phyloP scores from a whole-genome alignment of 2,329 filamentous ascomycete species.

The Metarhizium album region DNA sequence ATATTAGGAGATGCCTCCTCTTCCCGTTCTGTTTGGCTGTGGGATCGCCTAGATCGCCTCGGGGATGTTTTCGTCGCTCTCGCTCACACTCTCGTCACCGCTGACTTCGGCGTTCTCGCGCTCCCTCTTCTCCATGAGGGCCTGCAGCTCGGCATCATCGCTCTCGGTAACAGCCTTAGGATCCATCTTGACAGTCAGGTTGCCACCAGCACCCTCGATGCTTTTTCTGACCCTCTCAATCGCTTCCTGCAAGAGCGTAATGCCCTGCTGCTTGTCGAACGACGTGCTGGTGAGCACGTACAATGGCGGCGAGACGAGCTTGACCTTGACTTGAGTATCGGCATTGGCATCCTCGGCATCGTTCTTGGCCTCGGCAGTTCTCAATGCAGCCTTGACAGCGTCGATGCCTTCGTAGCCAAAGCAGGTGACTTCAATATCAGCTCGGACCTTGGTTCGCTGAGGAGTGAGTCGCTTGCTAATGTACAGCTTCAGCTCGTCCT shows the following conservation, averaged over 20 bases:
- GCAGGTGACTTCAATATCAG: constrained; percentile 93
- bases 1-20: neutral
- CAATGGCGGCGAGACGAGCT: constrained; percentile 91
- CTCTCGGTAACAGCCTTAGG: constrained; percentile 98
- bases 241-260: constrained; percentile 74
- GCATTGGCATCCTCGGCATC: constrained; percentile 40
- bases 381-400: constrained; percentile 86
- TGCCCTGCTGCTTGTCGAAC: constrained; percentile 82
- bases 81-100: constrained; percentile 91
- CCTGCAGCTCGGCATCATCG: constrained; percentile 92
- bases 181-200: constrained; percentile 90
- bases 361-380: constrained; percentile 86
- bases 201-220: constrained; percentile 70
- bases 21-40: neutral
- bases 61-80: constrained; percentile 74
- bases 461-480: constrained; percentile 96
- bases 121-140: constrained; percentile 98
- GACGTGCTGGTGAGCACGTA: constrained; percentile 96
- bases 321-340: constrained; percentile 94
- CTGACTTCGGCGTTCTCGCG: constrained; percentile 96
- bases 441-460: constrained; percentile 96
- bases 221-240: constrained; percentile 77
- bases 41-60: constrained; percentile 24
- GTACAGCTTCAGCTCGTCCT: constrained; percentile 85
- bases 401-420: constrained; percentile 97